A percentile compares a stretch with the other conserved stretches of the same genome.
Conservation (phyloP, 768 basidiomycete genomes). For the Termitomyces sp. region DNA sequence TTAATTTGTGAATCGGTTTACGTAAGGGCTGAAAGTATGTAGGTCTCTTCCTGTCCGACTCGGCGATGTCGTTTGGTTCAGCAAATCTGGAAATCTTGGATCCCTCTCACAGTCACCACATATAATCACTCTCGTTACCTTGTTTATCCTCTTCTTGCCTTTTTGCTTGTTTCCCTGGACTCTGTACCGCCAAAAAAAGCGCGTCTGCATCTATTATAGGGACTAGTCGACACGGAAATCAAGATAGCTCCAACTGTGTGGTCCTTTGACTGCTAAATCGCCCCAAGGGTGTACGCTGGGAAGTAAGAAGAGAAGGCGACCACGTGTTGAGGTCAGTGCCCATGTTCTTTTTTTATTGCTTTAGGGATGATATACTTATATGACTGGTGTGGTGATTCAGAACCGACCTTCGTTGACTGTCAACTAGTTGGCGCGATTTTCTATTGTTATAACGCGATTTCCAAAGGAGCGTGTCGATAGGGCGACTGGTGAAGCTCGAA, state of each 20-base stretch:
- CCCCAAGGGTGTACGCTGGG: neutral
- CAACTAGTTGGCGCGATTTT: neutral
- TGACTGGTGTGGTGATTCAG: neutral
- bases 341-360: neutral
- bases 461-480: neutral
- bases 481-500: neutral
- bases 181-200: neutral
- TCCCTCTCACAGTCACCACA: neutral
- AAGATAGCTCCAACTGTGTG: neutral
- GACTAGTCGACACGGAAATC: neutral
- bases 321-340: constrained; percentile 1
- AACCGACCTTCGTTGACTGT: neutral
- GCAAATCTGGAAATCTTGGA: neutral
- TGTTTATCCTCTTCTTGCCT: neutral
- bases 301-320: neutral
- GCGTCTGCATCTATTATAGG: neutral
- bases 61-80: neutral
- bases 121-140: neutral
- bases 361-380: neutral
- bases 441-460: neutral
- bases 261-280: neutral
- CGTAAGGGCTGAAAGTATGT: neutral
- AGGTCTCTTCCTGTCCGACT: neutral
- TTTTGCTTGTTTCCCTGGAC: neutral
- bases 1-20: neutral